Conservation (phyloP, 2,329 filamentous ascomycete species). For the Davidsoniella virescens region DNA sequence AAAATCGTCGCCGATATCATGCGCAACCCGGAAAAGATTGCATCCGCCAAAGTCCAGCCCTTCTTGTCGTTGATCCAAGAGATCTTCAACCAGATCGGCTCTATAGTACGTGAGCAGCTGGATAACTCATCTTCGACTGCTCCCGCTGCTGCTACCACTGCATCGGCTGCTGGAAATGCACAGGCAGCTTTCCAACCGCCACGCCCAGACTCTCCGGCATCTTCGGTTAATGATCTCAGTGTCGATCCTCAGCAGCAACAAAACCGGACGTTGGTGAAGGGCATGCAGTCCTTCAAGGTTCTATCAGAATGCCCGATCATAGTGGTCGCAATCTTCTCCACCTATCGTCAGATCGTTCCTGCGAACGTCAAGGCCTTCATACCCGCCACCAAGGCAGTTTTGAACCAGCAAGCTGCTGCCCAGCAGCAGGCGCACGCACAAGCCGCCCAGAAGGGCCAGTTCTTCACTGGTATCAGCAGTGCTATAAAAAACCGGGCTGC, state of each 20-base stretch:
- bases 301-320: conserved; percentile 96
- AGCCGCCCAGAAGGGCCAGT: conserved; percentile 58
- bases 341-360: conserved; percentile 63
- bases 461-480: conserved; percentile 85
- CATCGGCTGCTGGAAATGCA: conserved; percentile 33
- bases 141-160: conserved; percentile 39
- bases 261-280: conserved; percentile 65
- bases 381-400: conserved; percentile 78
- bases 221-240: conserved; percentile 64
- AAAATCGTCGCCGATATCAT: conserved; percentile 97
- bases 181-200: conserved; percentile 71
- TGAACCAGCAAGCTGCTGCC: conserved; percentile 77
- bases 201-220: conserved; percentile 75
- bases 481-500: conserved; percentile 86
- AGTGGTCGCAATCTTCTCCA: conserved; percentile 94
- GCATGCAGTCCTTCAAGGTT: conserved; percentile 98
- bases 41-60: conserved; percentile 63
- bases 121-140: conserved; percentile 52
- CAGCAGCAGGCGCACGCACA: conserved; percentile 85
- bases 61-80: conserved; percentile 89
- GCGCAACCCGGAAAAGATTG: conserved; percentile 74
- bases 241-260: conserved; percentile 61
- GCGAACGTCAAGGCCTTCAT: conserved; percentile 86
- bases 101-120: conserved; percentile 87
- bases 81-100: conserved; percentile 88